phyloP scores from a whole-genome alignment of 768 basidiomycete species.

The Pleurotus salmoneostramineus region DNA sequence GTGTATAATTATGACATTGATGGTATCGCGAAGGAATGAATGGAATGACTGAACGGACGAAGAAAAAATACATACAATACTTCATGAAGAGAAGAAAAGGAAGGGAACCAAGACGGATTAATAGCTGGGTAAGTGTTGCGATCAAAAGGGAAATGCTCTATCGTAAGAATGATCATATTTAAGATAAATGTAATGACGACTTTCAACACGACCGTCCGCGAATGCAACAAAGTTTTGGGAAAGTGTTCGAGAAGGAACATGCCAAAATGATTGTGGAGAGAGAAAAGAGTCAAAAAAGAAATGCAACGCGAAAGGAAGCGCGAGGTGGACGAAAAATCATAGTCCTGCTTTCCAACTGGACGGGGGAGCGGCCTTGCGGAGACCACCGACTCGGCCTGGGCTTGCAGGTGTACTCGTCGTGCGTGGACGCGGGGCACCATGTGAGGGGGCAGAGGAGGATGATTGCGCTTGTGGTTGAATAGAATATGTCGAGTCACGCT shows the following conservation, averaged over 20 bases:
- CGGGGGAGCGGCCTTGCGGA: conserved; percentile 43
- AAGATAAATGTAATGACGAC: no score
- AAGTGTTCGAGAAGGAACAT: background rate
- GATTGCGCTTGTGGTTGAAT: background rate
- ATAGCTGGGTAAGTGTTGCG: no score
- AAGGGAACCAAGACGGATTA: no score
- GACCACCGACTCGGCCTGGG: conserved; percentile 17
- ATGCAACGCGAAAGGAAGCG: background rate
- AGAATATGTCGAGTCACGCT: conserved; percentile 11
- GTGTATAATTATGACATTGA: background rate
- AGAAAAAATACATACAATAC: no score
- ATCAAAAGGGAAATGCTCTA: no score
- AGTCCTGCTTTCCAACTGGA: conserved; percentile 57
- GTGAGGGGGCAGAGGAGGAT: background rate
- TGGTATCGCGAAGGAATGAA: background rate
- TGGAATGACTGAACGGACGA: no score
- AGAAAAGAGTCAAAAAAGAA: background rate
- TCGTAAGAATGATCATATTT: no score
- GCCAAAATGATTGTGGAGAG: conserved; percentile 2
- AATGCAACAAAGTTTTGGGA: no score
- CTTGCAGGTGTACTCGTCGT: conserved; percentile 44
- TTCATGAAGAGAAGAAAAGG: no score
- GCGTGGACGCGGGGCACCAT: conserved; percentile 25
- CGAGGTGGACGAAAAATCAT: conserved; percentile 12
- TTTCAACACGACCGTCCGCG: no score